Percentiles rank a stretch among this genome's conserved stretches.
Evolutionary conservation across 2,329 filamentous ascomycete species (phyloP).

Genomic region (Ceratocystiopsis minuta): DNA sequence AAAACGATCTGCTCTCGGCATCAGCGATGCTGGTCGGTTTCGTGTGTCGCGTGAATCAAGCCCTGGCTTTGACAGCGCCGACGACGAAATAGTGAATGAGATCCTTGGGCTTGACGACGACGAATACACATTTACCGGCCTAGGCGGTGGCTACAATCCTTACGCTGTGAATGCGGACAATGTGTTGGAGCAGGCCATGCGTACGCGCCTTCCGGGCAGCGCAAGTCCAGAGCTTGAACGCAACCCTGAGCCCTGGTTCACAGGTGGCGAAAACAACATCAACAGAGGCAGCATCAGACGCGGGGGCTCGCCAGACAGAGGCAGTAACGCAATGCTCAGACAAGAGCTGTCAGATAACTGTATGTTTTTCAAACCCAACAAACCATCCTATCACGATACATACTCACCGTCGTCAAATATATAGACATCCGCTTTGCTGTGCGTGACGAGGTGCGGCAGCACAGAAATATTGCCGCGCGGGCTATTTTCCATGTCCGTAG

Average conservation of each 20-base stretch:
- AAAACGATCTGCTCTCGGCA: too few relatives aligned
- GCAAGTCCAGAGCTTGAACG: slow-evolving; percentile 34
- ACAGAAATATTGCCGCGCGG: slow-evolving; percentile 67
- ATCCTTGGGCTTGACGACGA: slow-evolving; percentile 6
- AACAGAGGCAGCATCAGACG: too few relatives aligned
- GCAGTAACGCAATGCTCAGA: too few relatives aligned
- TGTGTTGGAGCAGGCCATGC: slow-evolving; percentile 32
- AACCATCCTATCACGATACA: too few relatives aligned
- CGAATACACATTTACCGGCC: not conserved
- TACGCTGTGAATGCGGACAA: slow-evolving; percentile 15
- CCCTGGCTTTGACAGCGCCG: slow-evolving; percentile 18
- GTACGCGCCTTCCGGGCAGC: slow-evolving; percentile 37
- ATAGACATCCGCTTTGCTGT: slow-evolving; percentile 64
- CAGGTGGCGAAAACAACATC: too few relatives aligned
- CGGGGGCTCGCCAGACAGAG: too few relatives aligned
- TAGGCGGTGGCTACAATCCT: not conserved
- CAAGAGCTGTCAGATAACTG: slow-evolving; percentile 27
- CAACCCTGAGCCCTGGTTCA: slow-evolving; percentile 23
- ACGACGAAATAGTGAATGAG: slow-evolving; percentile 16
- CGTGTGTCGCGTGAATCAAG: slow-evolving; percentile 14
- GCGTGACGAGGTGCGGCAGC: slow-evolving; percentile 73
- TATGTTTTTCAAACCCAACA: too few relatives aligned
- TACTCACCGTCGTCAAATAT: too few relatives aligned
- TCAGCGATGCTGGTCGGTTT: not conserved
- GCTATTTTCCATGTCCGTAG: slow-evolving; percentile 45